Conservation (phyloP, 257 asterid species). For the Paraleonurus japonicus region DNA sequence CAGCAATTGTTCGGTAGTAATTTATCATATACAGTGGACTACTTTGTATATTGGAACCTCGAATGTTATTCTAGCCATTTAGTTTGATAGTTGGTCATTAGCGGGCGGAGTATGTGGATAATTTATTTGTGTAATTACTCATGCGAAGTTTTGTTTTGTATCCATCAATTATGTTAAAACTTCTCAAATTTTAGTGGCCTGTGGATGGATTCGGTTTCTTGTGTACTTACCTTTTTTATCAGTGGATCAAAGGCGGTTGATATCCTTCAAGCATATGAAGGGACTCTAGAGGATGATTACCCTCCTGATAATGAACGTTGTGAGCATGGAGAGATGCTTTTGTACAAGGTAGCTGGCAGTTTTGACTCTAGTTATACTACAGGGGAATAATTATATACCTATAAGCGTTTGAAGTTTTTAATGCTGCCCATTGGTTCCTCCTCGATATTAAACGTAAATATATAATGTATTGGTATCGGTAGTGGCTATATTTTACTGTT, state of each 20-base stretch:
- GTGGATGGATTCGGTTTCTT: constrained; percentile 12
- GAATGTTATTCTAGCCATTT: neutral
- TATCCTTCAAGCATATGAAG: constrained; percentile 97
- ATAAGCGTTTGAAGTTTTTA: constrained; percentile 19
- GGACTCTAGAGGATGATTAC: constrained; percentile 95
- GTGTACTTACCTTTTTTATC: constrained; percentile 15
- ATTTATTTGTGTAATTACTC: neutral
- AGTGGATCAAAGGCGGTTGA: constrained; percentile 97
- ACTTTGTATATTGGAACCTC: neutral
- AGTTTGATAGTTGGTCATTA: neutral
- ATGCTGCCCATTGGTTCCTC: constrained; percentile 4
- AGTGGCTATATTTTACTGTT: constrained; percentile 18
- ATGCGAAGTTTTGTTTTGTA: constrained; percentile 1
- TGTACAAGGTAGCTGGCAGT: constrained; percentile 70
- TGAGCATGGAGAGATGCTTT: constrained; percentile 98
- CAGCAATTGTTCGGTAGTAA: neutral
- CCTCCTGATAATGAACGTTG: constrained; percentile 95
- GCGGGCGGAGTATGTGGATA: neutral
- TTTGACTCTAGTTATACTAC: constrained; percentile 5
- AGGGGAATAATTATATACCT: constrained; percentile 3
- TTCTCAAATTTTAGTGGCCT: neutral
- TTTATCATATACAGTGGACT: neutral
- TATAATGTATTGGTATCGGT: neutral
- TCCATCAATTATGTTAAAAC: neutral
- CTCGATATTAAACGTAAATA: constrained; percentile 8